Evolutionary conservation across 1,284 basidiomycete genomes (phyloP), one percentile per base, ranked within the genome.

Genomic region (Fomitopsis pinicola): DNA sequence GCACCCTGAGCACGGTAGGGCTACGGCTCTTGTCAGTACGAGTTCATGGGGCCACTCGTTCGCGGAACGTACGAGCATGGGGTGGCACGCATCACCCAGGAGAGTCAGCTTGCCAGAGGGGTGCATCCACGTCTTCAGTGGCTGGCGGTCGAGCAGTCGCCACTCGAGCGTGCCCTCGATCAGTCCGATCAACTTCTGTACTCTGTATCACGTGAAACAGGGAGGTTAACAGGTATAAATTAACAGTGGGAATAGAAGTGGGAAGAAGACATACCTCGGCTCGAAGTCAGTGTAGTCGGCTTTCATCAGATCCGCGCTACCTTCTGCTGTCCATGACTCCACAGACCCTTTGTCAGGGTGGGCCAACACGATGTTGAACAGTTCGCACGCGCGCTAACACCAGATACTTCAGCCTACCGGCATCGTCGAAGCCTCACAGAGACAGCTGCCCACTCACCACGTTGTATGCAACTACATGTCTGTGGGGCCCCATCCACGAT

Each of bases 1-100:
- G 86, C 82, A 15, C 86, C 87, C 70, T 88, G 87, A 0, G 85
- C 87, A 45, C 84, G 81, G 70, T 87, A 87, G 5, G 87, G 87
- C 85, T 87, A 28, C 42, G 22, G 26, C 33, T 8, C 17, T 10
- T 55, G 1, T n/a, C 8, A 44, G 30, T 28, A 26, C 2, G 19
- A 33, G 35, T 42, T 61, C 15, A 57, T 55, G 9, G 22, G 40
- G 33, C n/a, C 28, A 40, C 33, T 2, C 30, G 53, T 42, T n/a
- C n/a, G 30, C 26, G 26, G 30, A 28, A 72, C 83, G 60, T 62
- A 86, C 82, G 14, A 86, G 75, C 83, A 87, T 87, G 0, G 86
- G 83, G 64, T 85, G 84, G 56, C 82, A 83, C 0, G 84, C 77
- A 64, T 86, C 84, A 0, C 84, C 84, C 1, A 86, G 72, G 12